These are phyloP conservation scores for Xylariales sp. DNA, from an alignment of 2,329 filamentous ascomycete genomes.

Conservation along the genomic window DNA sequence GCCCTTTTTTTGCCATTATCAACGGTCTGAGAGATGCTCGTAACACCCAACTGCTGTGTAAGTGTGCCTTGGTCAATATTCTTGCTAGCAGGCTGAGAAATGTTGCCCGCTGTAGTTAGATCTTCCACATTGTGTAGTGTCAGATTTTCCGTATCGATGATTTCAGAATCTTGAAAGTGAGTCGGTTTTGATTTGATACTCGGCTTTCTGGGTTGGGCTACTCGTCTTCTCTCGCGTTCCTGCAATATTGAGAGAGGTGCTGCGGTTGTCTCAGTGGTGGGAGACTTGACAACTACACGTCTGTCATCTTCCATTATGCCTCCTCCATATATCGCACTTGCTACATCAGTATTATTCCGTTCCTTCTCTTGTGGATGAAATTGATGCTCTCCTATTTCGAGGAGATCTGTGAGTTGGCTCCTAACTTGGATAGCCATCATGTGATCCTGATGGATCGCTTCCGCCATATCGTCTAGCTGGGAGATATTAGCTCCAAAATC, in stretches of 20 bases:
- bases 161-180: background rate
- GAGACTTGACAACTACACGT: slow-evolving; percentile 7
- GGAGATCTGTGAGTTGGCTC: background rate
- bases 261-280: background rate
- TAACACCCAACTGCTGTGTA: too few species aligned
- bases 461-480: background rate
- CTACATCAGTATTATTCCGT: background rate
- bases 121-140: slow-evolving; percentile 20
- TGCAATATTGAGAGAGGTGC: slow-evolving; percentile 3
- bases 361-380: background rate
- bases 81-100: too few species aligned
- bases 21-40: too few species aligned
- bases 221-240: slow-evolving; percentile 6
- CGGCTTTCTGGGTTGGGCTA: background rate
- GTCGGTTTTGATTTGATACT: slow-evolving; percentile 1
- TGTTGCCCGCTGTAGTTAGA: slow-evolving; percentile 1
- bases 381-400: background rate
- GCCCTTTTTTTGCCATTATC: background rate
- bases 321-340: background rate
- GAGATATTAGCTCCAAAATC: too few species aligned
- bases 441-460: background rate
- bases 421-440: background rate
- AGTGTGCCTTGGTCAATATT: too few species aligned
- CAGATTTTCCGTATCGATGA: slow-evolving; percentile 18
- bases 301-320: background rate